phyloP scores from a whole-genome alignment of 306 rosid species.

The Boehmeria nivea region DNA sequence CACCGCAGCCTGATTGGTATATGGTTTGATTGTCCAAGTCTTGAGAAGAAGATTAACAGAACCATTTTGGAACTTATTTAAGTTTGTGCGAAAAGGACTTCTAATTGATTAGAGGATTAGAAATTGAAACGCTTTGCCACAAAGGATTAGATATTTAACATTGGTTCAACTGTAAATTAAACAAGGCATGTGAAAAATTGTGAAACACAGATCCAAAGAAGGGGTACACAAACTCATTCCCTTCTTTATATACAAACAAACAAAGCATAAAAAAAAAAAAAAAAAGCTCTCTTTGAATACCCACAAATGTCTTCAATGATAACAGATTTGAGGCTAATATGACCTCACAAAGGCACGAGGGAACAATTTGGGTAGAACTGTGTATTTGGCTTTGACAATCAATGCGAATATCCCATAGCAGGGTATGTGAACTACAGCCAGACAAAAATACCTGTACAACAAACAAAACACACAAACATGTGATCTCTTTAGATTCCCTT shows the following conservation, averaged over 20 bases:
- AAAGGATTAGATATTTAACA: too few species aligned
- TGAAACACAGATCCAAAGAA: not conserved
- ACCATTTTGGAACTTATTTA: too few species aligned
- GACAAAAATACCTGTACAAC: slow-evolving; percentile 57
- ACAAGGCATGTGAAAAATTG: too few species aligned
- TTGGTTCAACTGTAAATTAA: too few species aligned
- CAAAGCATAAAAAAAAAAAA: slow-evolving; percentile 13
- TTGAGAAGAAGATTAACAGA: too few species aligned
- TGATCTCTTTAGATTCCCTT: not conserved
- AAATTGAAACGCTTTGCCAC: too few species aligned
- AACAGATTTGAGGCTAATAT: slow-evolving; percentile 12
- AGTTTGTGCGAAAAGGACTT: too few species aligned
- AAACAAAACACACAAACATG: not conserved
- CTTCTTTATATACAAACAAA: slow-evolving; percentile 11
- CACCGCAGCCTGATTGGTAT: too few species aligned
- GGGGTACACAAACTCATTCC: slow-evolving; percentile 8
- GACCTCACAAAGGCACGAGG: slow-evolving; percentile 40
- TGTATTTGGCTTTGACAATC: slow-evolving; percentile 48
- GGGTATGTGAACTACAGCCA: slow-evolving; percentile 69
- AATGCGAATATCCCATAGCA: slow-evolving; percentile 61
- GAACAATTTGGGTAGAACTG: slow-evolving; percentile 46
- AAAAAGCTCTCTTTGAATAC: too few species aligned
- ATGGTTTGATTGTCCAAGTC: too few species aligned
- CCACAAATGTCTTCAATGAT: not conserved
- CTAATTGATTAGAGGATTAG: too few species aligned